These are phyloP conservation scores for Termitomyces sp. DNA, from an alignment of 768 basidiomycete species.

Conservation along the genomic window DNA sequence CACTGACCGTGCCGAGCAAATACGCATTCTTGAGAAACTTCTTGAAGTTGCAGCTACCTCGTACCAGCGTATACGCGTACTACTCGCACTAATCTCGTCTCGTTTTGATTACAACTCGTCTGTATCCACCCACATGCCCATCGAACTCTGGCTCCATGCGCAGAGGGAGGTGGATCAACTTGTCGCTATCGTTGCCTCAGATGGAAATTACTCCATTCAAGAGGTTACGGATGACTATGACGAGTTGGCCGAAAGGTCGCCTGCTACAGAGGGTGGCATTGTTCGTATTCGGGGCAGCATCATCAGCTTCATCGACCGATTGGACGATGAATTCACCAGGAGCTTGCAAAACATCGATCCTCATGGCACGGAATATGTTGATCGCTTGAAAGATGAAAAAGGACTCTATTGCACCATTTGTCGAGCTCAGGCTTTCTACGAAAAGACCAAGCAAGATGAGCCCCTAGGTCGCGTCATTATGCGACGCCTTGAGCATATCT, in stretches of 20 bases:
- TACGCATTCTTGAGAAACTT: constrained; percentile 83
- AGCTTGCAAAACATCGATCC: constrained; percentile 98
- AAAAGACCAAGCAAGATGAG: constrained; percentile 71
- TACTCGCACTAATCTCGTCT: constrained; percentile 89
- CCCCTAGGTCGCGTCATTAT: constrained; percentile 86
- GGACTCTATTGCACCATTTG: constrained; percentile 91
- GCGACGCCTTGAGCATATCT: constrained; percentile 95
- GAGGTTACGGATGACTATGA: constrained; percentile 89
- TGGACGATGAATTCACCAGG: constrained; percentile 98
- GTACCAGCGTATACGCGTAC: constrained; percentile 92
- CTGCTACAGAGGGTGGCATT: constrained; percentile 62
- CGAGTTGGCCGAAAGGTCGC: constrained; percentile 78
- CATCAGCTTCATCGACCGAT: constrained; percentile 91
- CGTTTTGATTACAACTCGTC: constrained; percentile 97
- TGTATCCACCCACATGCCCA: constrained; percentile 81
- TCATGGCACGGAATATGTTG: constrained; percentile 98
- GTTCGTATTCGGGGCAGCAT: constrained; percentile 92
- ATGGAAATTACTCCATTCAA: constrained; percentile 79
- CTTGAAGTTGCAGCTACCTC: constrained; percentile 81
- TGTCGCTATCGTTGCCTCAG: constrained; percentile 67
- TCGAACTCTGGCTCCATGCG: constrained; percentile 86
- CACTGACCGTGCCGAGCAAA: constrained; percentile 94
- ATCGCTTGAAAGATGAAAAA: constrained; percentile 94
- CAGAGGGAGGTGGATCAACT: constrained; percentile 88
- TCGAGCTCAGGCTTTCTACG: constrained; percentile 89